A percentile compares a stretch with the other conserved stretches of the same genome.
These are phyloP conservation scores for Phanerochaete sordida DNA, from an alignment of 768 basidiomycete genomes.

Conservation along the genomic window DNA sequence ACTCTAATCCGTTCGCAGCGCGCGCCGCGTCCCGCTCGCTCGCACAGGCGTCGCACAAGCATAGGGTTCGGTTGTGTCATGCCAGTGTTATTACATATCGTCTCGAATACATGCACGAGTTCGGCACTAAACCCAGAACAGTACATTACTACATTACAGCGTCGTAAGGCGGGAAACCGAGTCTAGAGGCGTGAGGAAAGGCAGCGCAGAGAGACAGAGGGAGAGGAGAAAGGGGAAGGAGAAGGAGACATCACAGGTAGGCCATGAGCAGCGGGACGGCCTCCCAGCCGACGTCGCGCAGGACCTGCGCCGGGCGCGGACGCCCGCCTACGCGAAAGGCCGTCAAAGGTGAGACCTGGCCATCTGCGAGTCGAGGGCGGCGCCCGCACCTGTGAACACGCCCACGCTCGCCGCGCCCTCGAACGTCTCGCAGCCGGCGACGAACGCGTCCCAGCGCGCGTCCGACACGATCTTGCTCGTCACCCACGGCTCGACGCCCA, in stretches of 20 bases:
- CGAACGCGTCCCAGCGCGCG: conserved; percentile 24
- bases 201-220: not conserved
- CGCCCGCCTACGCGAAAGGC: not conserved
- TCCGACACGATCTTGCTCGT: conserved; percentile 28
- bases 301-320: not conserved
- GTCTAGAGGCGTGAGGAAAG: not conserved
- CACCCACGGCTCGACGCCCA: conserved; percentile 24
- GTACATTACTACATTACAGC: conserved; percentile 5
- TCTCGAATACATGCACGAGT: not conserved
- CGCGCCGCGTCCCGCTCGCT: too few species aligned
- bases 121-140: not conserved
- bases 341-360: conserved; percentile 21
- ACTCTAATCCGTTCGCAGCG: not conserved
- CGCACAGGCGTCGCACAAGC: not conserved
- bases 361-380: conserved; percentile 10
- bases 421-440: conserved; percentile 18
- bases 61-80: not conserved
- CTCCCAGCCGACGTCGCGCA: conserved; percentile 2
- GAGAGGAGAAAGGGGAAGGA: not conserved
- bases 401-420: conserved; percentile 18
- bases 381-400: conserved; percentile 11
- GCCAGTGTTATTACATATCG: not conserved
- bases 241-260: not conserved
- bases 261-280: not conserved
- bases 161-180: not conserved